These are phyloP conservation scores for Arthroderma uncinatum DNA, from an alignment of 2,329 filamentous ascomycete genomes.

Conservation along the genomic window DNA sequence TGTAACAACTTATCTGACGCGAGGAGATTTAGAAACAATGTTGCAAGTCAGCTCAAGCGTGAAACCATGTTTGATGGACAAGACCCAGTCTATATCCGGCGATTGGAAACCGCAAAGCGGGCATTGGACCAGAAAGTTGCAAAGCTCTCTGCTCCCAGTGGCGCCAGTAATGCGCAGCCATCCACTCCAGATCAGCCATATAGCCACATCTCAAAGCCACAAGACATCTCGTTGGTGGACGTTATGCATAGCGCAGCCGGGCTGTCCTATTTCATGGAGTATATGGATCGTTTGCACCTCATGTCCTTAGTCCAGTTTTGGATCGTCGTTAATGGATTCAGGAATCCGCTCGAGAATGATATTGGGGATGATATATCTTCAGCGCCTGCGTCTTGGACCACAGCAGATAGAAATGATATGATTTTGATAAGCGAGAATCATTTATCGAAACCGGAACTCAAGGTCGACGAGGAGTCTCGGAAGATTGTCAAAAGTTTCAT, in stretches of 20 bases:
- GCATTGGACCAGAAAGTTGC: slow-evolving; percentile 82
- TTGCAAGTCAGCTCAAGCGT: slow-evolving; percentile 80
- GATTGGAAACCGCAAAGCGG: slow-evolving; percentile 81
- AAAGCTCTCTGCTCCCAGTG: slow-evolving; percentile 60
- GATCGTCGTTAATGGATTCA: slow-evolving; percentile 93
- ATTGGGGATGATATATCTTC: slow-evolving; percentile 59
- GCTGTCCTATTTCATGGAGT: slow-evolving; percentile 98
- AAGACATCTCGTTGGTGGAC: slow-evolving; percentile 67
- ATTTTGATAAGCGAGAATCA: slow-evolving; percentile 88
- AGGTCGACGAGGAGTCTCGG: slow-evolving; percentile 59
- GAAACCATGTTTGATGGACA: slow-evolving; percentile 68
- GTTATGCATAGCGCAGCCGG: slow-evolving; percentile 83
- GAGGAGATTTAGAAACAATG: slow-evolving; percentile 78
- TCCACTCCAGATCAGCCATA: slow-evolving; percentile 9
- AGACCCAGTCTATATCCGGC: slow-evolving; percentile 75
- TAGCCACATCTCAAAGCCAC: slow-evolving; percentile 46
- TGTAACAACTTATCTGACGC: slow-evolving; percentile 88
- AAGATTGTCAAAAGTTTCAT: slow-evolving; percentile 66
- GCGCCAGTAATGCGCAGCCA: slow-evolving; percentile 20
- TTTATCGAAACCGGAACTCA: slow-evolving; percentile 68
- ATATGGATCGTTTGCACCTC: slow-evolving; percentile 82
- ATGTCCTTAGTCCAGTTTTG: slow-evolving; percentile 95
- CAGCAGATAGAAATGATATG: slow-evolving; percentile 75
- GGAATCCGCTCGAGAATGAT: slow-evolving; percentile 83
- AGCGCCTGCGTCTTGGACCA: slow-evolving; percentile 58